Evolutionary conservation across 345 rosid species (phyloP), one percentile per base, ranked within the genome.

Genomic region (Cochlearia excelsa): DNA sequence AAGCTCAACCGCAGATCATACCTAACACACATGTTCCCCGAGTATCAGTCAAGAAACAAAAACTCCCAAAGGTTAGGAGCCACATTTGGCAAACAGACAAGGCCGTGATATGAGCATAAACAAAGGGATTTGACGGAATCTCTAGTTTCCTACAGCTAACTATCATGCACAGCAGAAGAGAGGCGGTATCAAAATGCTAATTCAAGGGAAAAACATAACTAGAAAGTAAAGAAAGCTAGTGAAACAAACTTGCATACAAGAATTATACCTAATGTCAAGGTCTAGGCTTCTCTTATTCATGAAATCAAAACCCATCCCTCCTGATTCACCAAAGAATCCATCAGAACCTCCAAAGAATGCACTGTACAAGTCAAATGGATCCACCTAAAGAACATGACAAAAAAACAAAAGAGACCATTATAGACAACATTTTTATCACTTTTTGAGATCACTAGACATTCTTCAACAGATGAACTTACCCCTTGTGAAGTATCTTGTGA

Each of bases 261-360:
- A 43, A 16, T 1, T 3, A 7, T 66, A 92, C 98, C 85, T 59
- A 63, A 88, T 81, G 66, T 92, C 95, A 73, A 88, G 95, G 61
- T 75, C 80, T 9, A 57, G 49, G 57, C 74, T 76, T 66, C 84
- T 79, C 56, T 54, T 77, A 59, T 77, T 74, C 74, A 81, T 71
- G 47, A 84, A 64, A 75, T 68, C 76, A 74, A 88, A 88, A 65
- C 70, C 74, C 61, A 82, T 57, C 62, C 79, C 85, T 51, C 85
- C 78, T 9, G 71, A 68, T 45, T 68, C 92, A 65, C 72, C 81
- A 72, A 91, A 91, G 67, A 82, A 49, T 30, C 85, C 92, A 59
- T 81, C 80, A 27, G 92, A 80, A 70, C 79, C 81, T 38, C 98
- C 93, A 73, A 92, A 86, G 81, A 88, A 88, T 30, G 93, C 44